phyloP scores from a whole-genome alignment of 2,329 filamentous ascomycete genomes.

The Sclerotinia sclerotiorum region DNA sequence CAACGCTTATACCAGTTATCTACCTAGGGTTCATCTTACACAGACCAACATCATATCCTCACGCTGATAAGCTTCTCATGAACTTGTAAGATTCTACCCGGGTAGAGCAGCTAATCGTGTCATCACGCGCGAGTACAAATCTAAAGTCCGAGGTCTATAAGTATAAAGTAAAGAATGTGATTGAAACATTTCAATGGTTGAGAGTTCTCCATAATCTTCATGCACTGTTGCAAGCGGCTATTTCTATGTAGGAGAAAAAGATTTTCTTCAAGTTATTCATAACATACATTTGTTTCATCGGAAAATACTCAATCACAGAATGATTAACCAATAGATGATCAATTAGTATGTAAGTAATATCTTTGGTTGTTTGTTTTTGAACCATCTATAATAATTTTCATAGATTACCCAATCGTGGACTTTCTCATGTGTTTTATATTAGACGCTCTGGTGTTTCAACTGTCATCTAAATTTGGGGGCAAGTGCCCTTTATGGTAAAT shows the following conservation, averaged over 20 bases:
- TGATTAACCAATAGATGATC: background rate
- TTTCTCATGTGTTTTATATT: constrained; percentile 2
- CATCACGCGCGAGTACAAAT: constrained; percentile 8
- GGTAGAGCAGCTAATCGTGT: background rate
- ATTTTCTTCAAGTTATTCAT: constrained; percentile 3
- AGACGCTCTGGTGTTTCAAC: constrained; percentile 12
- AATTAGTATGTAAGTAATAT: background rate
- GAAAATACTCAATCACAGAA: constrained; percentile 8
- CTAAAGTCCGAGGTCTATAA: background rate
- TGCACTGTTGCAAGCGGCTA: constrained; percentile 15
- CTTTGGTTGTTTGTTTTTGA: constrained; percentile 6
- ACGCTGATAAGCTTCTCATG: background rate
- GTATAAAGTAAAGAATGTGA: constrained; percentile 3
- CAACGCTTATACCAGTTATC: constrained; percentile 1
- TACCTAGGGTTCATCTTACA: constrained; percentile 8
- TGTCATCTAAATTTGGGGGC: constrained; percentile 16
- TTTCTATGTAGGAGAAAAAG: background rate
- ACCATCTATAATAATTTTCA: background rate
- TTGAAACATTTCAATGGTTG: constrained; percentile 12
- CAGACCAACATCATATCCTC: constrained; percentile 15
- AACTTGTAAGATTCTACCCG: background rate
- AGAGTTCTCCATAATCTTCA: constrained; percentile 1
- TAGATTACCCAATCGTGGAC: background rate
- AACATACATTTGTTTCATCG: constrained; percentile 9
- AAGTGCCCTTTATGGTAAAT: background rate